A percentile compares a stretch with the other conserved stretches of the same genome.
Evolutionary conservation across 768 basidiomycete genomes (phyloP).

Genomic region (Strobilomyces confusus): DNA sequence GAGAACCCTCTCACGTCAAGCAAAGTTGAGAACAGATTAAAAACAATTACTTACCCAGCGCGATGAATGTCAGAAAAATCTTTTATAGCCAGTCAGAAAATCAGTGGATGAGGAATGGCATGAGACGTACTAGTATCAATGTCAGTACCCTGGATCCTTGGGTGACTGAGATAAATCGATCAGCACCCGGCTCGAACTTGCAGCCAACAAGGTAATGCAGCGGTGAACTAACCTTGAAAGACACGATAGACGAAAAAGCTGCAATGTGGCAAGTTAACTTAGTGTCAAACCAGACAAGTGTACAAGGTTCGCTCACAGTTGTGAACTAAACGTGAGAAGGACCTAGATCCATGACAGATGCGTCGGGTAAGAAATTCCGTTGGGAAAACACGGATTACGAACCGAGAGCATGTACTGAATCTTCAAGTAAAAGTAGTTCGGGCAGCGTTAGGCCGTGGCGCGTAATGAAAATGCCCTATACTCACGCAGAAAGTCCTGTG

Average conservation of each 20-base stretch:
- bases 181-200: background rate
- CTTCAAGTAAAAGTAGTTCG: conserved; percentile 9
- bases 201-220: background rate
- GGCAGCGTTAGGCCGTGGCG: background rate
- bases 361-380: background rate
- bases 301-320: conserved; percentile 17
- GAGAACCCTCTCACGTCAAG: conserved; percentile 10
- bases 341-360: conserved; percentile 12
- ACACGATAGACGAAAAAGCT: conserved; percentile 27
- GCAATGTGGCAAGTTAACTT: background rate
- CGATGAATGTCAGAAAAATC: conserved; percentile 17
- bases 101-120: background rate
- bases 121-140: conserved; percentile 15
- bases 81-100: conserved; percentile 5
- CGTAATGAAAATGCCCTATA: background rate
- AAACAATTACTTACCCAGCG: conserved; percentile 19
- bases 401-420: conserved; percentile 26
- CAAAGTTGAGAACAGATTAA: background rate
- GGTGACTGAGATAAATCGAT: conserved; percentile 14
- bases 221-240: conserved; percentile 18
- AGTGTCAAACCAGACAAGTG: background rate
- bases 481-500: conserved; percentile 31
- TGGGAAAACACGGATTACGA: background rate
- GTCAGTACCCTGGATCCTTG: conserved; percentile 14
- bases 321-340: conserved; percentile 24